Conservation (phyloP, 1,139 yeast species). For the Yamadazyma conglobata region DNA sequence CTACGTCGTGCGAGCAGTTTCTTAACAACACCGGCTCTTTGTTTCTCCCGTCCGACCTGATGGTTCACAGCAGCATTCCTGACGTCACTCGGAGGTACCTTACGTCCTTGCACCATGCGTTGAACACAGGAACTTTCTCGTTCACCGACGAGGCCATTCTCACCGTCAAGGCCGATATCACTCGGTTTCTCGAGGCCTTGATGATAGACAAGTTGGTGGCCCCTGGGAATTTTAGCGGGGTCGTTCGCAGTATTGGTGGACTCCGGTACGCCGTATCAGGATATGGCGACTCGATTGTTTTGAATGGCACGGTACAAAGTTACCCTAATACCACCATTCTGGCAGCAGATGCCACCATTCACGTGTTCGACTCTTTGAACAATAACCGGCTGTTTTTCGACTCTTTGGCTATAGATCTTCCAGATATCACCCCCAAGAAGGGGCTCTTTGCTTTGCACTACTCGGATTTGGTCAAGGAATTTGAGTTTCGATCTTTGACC, state of each 20-base stretch:
- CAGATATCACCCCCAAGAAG: conserved; percentile 64
- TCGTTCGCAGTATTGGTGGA: conserved; percentile 7
- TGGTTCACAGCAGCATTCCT: conserved; percentile 24
- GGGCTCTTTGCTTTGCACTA: conserved; percentile 70
- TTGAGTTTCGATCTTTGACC: conserved; percentile 59
- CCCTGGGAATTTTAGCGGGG: conserved; percentile 24
- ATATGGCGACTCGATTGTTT: conserved; percentile 9
- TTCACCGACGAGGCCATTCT: conserved; percentile 31
- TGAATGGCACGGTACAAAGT: conserved; percentile 19
- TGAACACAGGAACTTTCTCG: conserved; percentile 17
- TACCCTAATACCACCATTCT: conserved; percentile 29
- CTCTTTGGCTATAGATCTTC: conserved; percentile 22
- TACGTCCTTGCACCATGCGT: conserved; percentile 23
- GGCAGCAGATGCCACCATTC: conserved; percentile 59
- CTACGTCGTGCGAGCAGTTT: conserved; percentile 28
- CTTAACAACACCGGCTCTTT: conserved; percentile 27
- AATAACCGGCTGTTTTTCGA: conserved; percentile 26
- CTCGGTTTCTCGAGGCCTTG: conserved; percentile 24
- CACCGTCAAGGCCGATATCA: conserved; percentile 31
- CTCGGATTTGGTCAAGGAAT: conserved; percentile 64
- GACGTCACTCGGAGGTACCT: conserved; percentile 29
- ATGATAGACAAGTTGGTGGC: conserved; percentile 26
- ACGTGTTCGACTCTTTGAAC: conserved; percentile 43
- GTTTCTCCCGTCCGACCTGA: conserved; percentile 34
- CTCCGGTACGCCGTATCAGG: conserved; percentile 4